Evolutionary conservation across 441 rosid genomes (phyloP).

Genomic region (Gossypium davidsonii): DNA sequence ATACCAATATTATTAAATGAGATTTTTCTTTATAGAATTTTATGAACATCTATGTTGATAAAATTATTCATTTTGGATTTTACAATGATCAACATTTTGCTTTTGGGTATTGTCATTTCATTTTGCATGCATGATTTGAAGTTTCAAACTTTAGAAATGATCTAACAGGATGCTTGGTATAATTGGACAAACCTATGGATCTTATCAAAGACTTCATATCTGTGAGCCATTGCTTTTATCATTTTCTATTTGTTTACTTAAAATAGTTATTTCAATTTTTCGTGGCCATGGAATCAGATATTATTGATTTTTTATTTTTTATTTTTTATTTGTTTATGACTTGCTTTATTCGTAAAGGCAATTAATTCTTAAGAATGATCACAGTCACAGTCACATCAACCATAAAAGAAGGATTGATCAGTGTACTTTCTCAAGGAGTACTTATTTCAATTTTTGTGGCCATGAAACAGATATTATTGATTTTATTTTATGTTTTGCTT

Average conservation of each 20-base stretch:
- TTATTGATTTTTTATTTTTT: not conserved
- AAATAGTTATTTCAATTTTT: not conserved
- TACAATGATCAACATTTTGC: not conserved
- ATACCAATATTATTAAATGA: not conserved
- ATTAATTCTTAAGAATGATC: not conserved
- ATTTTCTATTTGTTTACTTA: not conserved
- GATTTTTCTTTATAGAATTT: not conserved
- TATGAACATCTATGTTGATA: not conserved
- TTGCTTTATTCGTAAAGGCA: not conserved
- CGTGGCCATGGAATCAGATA: not conserved
- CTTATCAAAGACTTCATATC: not conserved
- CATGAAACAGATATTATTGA: too few relatives aligned
- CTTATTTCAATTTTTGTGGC: slow-evolving; percentile 13
- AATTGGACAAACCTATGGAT: not conserved
- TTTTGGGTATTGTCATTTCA: slow-evolving; percentile 2
- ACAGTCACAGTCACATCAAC: not conserved
- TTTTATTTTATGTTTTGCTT: too few relatives aligned
- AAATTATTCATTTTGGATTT: not conserved
- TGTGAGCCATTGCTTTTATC: not conserved
- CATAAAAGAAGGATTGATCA: slow-evolving; percentile 15
- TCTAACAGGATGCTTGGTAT: not conserved
- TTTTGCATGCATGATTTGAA: not conserved
- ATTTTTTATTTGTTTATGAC: not conserved
- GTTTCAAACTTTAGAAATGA: not conserved
- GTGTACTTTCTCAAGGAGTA: slow-evolving; percentile 55